Conservation (phyloP, 2,329 filamentous ascomycete genomes). For the Onygenales sp. region DNA sequence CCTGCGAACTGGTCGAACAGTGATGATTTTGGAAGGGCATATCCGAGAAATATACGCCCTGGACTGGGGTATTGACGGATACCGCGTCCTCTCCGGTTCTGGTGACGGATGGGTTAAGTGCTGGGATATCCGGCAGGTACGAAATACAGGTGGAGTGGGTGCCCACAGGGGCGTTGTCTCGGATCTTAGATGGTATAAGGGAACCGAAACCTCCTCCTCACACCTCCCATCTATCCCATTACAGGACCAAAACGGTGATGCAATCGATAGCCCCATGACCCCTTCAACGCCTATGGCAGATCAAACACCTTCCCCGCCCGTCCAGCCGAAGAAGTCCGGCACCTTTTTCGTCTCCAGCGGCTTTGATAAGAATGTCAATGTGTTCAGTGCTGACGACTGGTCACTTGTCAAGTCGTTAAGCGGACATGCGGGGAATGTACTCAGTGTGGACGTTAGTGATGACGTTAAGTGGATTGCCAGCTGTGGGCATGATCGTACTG, state of each 20-base stretch:
- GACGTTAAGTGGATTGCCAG: slow-evolving; percentile 91
- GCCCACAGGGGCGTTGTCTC: slow-evolving; percentile 88
- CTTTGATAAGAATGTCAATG: slow-evolving; percentile 90
- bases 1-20: slow-evolving; percentile 78
- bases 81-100: slow-evolving; percentile 85
- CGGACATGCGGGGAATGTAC: slow-evolving; percentile 85
- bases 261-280: slow-evolving; percentile 9
- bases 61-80: slow-evolving; percentile 85
- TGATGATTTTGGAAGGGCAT: slow-evolving; percentile 90
- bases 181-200: slow-evolving; percentile 90
- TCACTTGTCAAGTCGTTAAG: slow-evolving; percentile 75
- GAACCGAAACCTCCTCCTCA: slow-evolving; percentile 62
- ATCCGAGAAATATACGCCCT: slow-evolving; percentile 89
- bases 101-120: slow-evolving; percentile 95
- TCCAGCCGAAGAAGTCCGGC: slow-evolving; percentile 71
- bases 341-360: slow-evolving; percentile 87
- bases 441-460: slow-evolving; percentile 77
- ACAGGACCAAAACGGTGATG: slow-evolving; percentile 49
- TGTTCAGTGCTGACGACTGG: slow-evolving; percentile 97
- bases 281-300: slow-evolving; percentile 9
- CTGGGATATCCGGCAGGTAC: slow-evolving; percentile 90
- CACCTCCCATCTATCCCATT: slow-evolving; percentile 52
- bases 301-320: slow-evolving; percentile 16
- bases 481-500: slow-evolving; percentile 85
- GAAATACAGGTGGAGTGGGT: slow-evolving; percentile 72